Evolutionary conservation across 371 early-diverging fungal genomes (phyloP).

Genomic region (Chytridium lagenaria): DNA sequence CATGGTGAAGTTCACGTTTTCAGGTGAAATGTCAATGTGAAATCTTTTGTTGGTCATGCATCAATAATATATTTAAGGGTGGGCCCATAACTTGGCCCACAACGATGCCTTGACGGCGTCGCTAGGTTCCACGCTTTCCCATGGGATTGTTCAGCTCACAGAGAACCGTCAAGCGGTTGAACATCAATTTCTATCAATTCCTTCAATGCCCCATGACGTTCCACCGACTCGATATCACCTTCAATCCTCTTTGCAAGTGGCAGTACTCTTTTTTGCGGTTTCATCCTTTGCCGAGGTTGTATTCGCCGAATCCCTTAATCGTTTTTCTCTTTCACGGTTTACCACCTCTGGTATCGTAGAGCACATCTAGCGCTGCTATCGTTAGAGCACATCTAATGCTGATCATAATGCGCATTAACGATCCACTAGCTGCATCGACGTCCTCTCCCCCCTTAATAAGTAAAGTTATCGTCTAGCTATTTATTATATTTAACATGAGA

Average conservation of each 20-base stretch:
- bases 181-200: conserved; percentile 28
- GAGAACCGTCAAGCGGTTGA: conserved; percentile 30
- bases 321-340: conserved; percentile 34
- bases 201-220: conserved; percentile 30
- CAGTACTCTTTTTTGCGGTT: conserved; percentile 25
- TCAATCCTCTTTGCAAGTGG: conserved; percentile 36
- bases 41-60: too few relatives aligned
- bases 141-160: conserved; percentile 35
- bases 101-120: not conserved
- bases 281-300: conserved; percentile 12
- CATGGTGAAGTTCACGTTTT: conserved; percentile 27
- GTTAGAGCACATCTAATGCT: too few relatives aligned
- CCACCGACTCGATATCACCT: conserved; percentile 34
- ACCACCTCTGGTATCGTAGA: conserved; percentile 38
- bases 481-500: too few relatives aligned
- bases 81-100: too few relatives aligned
- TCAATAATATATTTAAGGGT: conserved; percentile 8
- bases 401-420: conserved; percentile 33
- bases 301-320: conserved; percentile 31
- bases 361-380: conserved; percentile 31
- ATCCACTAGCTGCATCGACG: conserved; percentile 35
- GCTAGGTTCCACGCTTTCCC: conserved; percentile 22
- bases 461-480: too few relatives aligned
- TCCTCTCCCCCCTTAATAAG: too few relatives aligned
- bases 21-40: too few relatives aligned